These are phyloP conservation scores for Bondarzewia mesenterica DNA, from an alignment of 1,284 basidiomycete genomes.

Conservation along the genomic window DNA sequence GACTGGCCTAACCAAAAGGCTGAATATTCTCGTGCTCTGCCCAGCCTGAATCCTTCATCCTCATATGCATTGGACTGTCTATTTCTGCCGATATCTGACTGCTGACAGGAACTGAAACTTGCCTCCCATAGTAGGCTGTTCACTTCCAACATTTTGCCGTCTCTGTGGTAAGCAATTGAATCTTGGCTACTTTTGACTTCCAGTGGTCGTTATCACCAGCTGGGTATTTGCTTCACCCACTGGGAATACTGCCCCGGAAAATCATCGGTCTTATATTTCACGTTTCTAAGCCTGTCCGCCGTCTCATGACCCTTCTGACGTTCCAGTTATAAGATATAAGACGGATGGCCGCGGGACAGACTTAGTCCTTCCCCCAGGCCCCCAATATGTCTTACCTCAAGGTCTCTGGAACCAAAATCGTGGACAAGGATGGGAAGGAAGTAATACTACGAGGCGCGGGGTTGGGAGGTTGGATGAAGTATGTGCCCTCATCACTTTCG, in stretches of 20 bases:
- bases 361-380: not conserved
- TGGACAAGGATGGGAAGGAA: constrained; percentile 46
- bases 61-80: too few species aligned
- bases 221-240: not conserved
- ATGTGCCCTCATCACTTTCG: constrained; percentile 16
- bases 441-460: constrained; percentile 60
- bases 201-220: too few species aligned
- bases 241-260: not conserved
- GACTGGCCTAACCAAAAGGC: too few species aligned
- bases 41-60: not conserved
- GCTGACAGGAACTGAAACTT: too few species aligned
- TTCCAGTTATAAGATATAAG: too few species aligned
- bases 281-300: not conserved
- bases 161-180: too few species aligned
- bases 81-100: too few species aligned
- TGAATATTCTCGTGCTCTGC: too few species aligned
- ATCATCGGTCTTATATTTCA: not conserved
- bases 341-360: not conserved
- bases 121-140: too few species aligned
- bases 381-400: constrained; percentile 35
- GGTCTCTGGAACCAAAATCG: constrained; percentile 47
- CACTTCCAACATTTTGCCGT: too few species aligned
- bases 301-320: not conserved
- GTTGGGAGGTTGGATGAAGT: constrained; percentile 68
- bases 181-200: too few species aligned